Evolutionary conservation across 305 asterid species (phyloP).

Genomic region (Ajuga reptans): DNA sequence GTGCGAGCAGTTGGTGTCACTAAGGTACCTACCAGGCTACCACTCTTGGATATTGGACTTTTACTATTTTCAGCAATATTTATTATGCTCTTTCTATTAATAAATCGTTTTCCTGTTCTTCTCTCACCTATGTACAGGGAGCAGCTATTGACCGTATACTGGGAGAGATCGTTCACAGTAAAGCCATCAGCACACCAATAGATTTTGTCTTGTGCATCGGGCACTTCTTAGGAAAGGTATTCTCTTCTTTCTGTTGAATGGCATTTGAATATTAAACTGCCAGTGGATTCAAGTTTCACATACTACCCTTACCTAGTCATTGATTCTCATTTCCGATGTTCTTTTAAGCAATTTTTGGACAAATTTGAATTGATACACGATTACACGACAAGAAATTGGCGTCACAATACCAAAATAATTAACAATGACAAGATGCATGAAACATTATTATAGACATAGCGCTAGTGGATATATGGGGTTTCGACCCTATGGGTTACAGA

Average conservation of each 20-base stretch:
- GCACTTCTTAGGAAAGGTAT: conserved; percentile 91
- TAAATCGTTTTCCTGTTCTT: not conserved
- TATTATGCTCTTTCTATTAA: not conserved
- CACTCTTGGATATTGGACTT: not conserved
- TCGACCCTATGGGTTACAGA: not conserved
- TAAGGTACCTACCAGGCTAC: conserved; percentile 44
- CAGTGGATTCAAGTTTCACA: too few species aligned
- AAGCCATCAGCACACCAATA: conserved; percentile 76
- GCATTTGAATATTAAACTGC: not conserved
- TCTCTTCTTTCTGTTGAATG: conserved; percentile 3
- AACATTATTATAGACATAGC: too few species aligned
- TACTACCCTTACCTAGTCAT: too few species aligned
- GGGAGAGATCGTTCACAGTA: conserved; percentile 91
- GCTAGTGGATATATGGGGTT: not conserved
- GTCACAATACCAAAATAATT: not conserved
- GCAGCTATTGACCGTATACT: conserved; percentile 93
- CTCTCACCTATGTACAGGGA: conserved; percentile 47
- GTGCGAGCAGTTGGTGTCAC: conserved; percentile 97
- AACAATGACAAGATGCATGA: not conserved
- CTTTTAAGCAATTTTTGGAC: not conserved
- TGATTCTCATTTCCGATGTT: not conserved
- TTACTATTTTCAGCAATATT: not conserved
- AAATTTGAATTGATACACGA: not conserved
- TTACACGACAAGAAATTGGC: not conserved
- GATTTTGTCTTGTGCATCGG: conserved; percentile 91